Percentiles rank a stretch among this genome's conserved stretches.
Conservation (phyloP, 2,329 filamentous ascomycete genomes). For the Pyrenochaeta sp. region DNA sequence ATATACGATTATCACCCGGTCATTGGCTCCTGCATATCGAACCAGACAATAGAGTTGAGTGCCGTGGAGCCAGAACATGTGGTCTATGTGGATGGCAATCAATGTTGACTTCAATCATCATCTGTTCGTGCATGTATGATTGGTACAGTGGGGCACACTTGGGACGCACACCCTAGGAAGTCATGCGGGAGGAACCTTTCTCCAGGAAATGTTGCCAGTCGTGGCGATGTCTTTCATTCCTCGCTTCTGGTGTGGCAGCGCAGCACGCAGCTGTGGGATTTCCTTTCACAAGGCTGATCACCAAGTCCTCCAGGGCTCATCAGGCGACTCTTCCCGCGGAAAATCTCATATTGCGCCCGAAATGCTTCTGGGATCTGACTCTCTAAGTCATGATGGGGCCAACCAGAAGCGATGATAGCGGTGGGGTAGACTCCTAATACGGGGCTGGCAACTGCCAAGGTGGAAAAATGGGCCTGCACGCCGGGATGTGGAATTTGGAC, state of each 20-base stretch:
- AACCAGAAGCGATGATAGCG: slow-evolving; percentile 5
- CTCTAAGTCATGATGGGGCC: neutral
- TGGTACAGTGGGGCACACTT: neutral
- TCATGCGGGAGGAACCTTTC: slow-evolving; percentile 3
- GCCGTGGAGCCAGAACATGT: neutral
- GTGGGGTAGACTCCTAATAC: slow-evolving; percentile 9
- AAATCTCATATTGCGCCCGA: slow-evolving; percentile 15
- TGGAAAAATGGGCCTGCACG: slow-evolving; percentile 24
- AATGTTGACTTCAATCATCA: neutral
- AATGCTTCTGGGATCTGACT: slow-evolving; percentile 5
- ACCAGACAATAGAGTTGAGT: neutral
- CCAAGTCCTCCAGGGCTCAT: neutral
- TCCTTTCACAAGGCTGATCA: neutral
- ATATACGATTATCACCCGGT: neutral
- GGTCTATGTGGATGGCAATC: neutral
- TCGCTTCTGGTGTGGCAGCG: neutral
- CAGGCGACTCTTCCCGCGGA: slow-evolving; percentile 23
- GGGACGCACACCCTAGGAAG: neutral
- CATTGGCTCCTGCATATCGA: slow-evolving; percentile 5
- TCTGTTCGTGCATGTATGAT: neutral
- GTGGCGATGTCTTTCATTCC: neutral
- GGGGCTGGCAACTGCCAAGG: slow-evolving; percentile 22
- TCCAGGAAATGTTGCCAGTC: neutral
- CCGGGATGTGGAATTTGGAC: slow-evolving; percentile 9
- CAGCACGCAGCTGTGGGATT: slow-evolving; percentile 2